Evolutionary conservation across 2,329 filamentous ascomycete genomes (phyloP), one percentile per base, ranked within the genome.

Genomic region (Dothiorella sarmentorum): DNA sequence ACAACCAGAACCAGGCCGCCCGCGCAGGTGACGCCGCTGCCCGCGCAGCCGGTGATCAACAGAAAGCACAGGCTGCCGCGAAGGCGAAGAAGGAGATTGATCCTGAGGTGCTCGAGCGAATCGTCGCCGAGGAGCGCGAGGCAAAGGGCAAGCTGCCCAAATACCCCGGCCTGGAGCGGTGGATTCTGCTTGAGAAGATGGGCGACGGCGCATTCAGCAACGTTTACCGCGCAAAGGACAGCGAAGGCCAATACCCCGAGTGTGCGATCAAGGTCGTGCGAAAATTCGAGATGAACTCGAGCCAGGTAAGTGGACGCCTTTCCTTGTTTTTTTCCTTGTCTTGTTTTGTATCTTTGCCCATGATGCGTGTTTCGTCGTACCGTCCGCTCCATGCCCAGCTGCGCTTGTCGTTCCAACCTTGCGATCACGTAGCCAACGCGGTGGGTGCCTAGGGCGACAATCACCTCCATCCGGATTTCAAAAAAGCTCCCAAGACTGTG

Each of bases 151-250:
- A 92, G 74, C 87, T 97, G 69, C 93, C 94, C 38, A 83, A 80
- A 66, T 96, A 96, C 68, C 89, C 90, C 0, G 90, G 90, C 35
- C 78, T 96, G 37, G 91, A 96, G 67, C 80, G 92, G 69, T 99
- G 90, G 87, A 85, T 88, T 56, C 79, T 97, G 31, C 60, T 94
- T 55, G 92, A 96, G 76, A 97, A 97, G 82, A 99, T 99, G 93
- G 94, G 94, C 64, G 94, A 97, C 66, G 94, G 94, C 62, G 94
- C 94, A 61, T 99, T 99, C 81, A 97, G 93, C 80, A 97, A 97
- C 69, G 94, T 99, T 64, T 99, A 97, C 75, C 87, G 90, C 37
- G 94, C 94, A 35, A 84, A 82, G 65, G 94, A 99, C 72, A 81
- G 75, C 44, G 82, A 85, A 5, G 88, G 89, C 38, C 80, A 86